phyloP scores from a whole-genome alignment of 495 filamentous ascomycete species.

The Cetradonia linearis region DNA sequence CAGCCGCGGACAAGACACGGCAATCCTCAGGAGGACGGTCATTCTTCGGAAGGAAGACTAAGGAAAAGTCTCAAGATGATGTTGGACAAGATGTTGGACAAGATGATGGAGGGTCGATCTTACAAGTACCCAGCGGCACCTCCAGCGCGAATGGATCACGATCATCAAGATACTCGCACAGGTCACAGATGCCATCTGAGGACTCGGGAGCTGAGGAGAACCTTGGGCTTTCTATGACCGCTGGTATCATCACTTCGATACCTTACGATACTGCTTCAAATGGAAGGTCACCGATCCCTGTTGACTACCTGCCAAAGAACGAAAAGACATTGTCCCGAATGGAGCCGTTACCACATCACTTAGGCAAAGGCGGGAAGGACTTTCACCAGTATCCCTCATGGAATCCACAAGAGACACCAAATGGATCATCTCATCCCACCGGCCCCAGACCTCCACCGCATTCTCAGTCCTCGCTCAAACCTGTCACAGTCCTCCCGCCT shows the following conservation, averaged over 20 bases:
- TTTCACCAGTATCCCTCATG: constrained; percentile 85
- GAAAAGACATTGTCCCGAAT: constrained; percentile 53
- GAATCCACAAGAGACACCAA: constrained; percentile 41
- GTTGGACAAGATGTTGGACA: constrained; percentile 35
- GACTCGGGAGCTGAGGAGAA: constrained; percentile 44
- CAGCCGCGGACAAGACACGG: constrained; percentile 59
- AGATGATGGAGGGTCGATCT: constrained; percentile 45
- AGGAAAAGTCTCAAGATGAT: constrained; percentile 52
- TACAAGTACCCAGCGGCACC: constrained; percentile 40
- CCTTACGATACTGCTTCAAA: constrained; percentile 70
- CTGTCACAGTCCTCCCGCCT: constrained; percentile 36
- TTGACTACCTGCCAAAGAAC: constrained; percentile 64
- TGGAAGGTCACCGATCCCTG: constrained; percentile 55
- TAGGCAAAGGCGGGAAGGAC: constrained; percentile 67
- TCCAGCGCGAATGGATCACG: constrained; percentile 54
- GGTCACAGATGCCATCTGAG: constrained; percentile 64
- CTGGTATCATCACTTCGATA: constrained; percentile 84
- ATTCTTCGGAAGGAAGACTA: constrained; percentile 74
- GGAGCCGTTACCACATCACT: constrained; percentile 69
- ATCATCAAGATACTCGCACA: constrained; percentile 70
- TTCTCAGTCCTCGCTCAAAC: constrained; percentile 55
- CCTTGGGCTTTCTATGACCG: constrained; percentile 56
- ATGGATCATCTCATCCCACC: constrained; percentile 48
- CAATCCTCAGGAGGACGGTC: constrained; percentile 78
- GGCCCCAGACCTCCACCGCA: constrained; percentile 63